phyloP scores from a whole-genome alignment of 805 yeast genomes.

The Barnettozyma vustinii region DNA sequence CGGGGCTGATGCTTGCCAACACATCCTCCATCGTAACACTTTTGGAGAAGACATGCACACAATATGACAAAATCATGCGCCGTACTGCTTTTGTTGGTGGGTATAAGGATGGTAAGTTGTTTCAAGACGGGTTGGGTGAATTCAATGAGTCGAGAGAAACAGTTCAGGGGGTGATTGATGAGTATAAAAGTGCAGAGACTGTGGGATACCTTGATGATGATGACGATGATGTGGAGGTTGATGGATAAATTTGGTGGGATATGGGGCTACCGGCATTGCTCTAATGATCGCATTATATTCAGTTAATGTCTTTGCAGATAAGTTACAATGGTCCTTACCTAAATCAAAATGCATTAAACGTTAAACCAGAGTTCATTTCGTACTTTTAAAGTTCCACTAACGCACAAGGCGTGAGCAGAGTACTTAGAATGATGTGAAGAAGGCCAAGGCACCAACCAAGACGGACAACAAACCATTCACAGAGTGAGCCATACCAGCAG shows the following conservation, averaged over 20 bases:
- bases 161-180: constrained; percentile 70
- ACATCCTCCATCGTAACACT: constrained; percentile 68
- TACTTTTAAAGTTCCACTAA: background rate
- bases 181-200: constrained; percentile 67
- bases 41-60: constrained; percentile 60
- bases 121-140: constrained; percentile 46
- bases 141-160: constrained; percentile 74
- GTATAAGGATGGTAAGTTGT: constrained; percentile 45
- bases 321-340: no score
- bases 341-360: no score
- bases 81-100: constrained; percentile 81
- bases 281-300: no score
- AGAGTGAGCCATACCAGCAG: background rate
- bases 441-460: background rate
- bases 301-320: no score
- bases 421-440: background rate
- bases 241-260: background rate
- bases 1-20: constrained; percentile 82
- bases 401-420: no score
- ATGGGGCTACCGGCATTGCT: no score
- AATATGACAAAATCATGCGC: constrained; percentile 74
- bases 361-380: background rate
- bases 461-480: constrained; percentile 1
- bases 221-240: constrained; percentile 25
- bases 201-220: constrained; percentile 40